Evolutionary conservation across 805 yeast species (phyloP).

Genomic region (Candida sakaeoensis): DNA sequence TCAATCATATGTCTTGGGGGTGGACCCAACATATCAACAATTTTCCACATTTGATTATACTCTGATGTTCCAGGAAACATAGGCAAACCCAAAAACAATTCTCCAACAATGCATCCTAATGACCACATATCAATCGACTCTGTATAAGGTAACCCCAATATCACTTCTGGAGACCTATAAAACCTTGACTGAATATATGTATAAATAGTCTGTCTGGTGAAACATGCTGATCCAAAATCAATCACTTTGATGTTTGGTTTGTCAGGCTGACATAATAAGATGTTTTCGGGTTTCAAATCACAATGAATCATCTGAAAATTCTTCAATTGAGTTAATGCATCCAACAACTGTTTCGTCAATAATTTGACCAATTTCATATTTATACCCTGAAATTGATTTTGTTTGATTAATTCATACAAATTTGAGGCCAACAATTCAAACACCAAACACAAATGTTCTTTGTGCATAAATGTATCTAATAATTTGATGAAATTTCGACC

Average conservation of each 20-base stretch:
- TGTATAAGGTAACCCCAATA: slow-evolving; percentile 87
- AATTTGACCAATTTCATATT: slow-evolving; percentile 73
- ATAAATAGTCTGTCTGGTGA: slow-evolving; percentile 82
- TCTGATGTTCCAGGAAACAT: slow-evolving; percentile 94
- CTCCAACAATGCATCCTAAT: slow-evolving; percentile 88
- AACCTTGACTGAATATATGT: slow-evolving; percentile 91
- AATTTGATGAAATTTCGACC: slow-evolving; percentile 73
- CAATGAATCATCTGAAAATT: slow-evolving; percentile 87
- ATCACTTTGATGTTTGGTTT: slow-evolving; percentile 86
- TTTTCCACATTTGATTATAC: slow-evolving; percentile 82
- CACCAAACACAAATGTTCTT: slow-evolving; percentile 87
- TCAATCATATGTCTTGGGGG: slow-evolving; percentile 98
- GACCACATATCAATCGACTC: slow-evolving; percentile 98
- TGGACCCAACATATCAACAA: slow-evolving; percentile 73
- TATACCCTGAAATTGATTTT: slow-evolving; percentile 90
- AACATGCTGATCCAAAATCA: slow-evolving; percentile 96
- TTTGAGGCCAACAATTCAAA: slow-evolving; percentile 87
- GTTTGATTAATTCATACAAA: slow-evolving; percentile 84
- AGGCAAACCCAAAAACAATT: slow-evolving; percentile 86
- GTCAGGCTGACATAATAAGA: slow-evolving; percentile 73
- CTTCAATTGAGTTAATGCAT: slow-evolving; percentile 75
- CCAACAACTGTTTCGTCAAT: slow-evolving; percentile 77
- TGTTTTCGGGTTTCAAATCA: slow-evolving; percentile 95
- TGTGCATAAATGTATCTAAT: slow-evolving; percentile 86
- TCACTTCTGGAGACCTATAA: slow-evolving; percentile 92